Evolutionary conservation across 352 stramenopile genomes (phyloP).

Genomic region (Phytophthora litchii): DNA sequence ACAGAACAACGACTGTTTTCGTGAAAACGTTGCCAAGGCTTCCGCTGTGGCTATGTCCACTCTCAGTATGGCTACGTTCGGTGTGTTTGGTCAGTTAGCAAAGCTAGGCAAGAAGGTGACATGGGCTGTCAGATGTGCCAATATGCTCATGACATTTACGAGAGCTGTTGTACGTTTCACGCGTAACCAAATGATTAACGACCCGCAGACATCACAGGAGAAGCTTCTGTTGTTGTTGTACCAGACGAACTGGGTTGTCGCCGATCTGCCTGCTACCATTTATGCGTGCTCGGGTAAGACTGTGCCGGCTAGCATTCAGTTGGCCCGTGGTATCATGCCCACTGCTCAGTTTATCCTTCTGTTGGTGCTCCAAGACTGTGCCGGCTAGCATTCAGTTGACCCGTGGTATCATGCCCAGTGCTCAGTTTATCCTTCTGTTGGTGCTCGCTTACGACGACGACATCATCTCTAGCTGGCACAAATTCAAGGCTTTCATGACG

Average conservation of each 20-base stretch:
- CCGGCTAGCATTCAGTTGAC: too few species aligned
- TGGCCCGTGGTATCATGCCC: constrained; percentile 30
- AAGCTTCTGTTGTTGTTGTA: constrained; percentile 58
- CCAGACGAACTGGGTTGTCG: constrained; percentile 62
- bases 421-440: constrained; percentile 31
- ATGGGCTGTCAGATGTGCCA: constrained; percentile 48
- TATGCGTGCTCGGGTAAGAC: constrained; percentile 48
- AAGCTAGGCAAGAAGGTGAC: constrained; percentile 42
- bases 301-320: constrained; percentile 15
- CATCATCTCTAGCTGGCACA: constrained; percentile 31
- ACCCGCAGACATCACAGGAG: constrained; percentile 51
- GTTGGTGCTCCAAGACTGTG: constrained; percentile 31
- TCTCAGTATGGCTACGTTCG: constrained; percentile 40
- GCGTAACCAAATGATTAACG: constrained; percentile 30
- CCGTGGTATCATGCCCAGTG: too few species aligned
- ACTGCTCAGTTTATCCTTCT: constrained; percentile 35
- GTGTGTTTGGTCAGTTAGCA: constrained; percentile 46
- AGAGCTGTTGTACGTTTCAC: constrained; percentile 37
- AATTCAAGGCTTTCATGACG: constrained; percentile 44
- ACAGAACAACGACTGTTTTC: constrained; percentile 60
- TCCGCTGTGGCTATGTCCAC: constrained; percentile 35
- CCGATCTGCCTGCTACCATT: constrained; percentile 57
- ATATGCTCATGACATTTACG: constrained; percentile 36
- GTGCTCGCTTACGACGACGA: constrained; percentile 39
- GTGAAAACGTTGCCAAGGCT: constrained; percentile 41